A percentile compares a stretch with the other conserved stretches of the same genome.
These are phyloP conservation scores for Cercospora janseana DNA, from an alignment of 2,329 filamentous ascomycete species.

Conservation along the genomic window DNA sequence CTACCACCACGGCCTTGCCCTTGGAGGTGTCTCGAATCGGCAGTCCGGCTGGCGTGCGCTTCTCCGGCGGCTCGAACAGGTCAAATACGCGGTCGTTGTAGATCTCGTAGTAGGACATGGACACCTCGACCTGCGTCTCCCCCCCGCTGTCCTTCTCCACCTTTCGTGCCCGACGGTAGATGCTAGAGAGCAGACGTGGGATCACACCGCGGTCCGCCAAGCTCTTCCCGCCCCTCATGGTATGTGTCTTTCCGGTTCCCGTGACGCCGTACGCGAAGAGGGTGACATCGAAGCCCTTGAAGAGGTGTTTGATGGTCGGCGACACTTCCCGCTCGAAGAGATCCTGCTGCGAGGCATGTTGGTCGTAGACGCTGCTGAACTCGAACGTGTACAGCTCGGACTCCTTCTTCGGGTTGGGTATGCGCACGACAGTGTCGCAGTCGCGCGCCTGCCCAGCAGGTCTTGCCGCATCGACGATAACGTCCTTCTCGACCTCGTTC, in stretches of 20 bases:
- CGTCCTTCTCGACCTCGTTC: constrained; percentile 80
- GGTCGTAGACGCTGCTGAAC: constrained; percentile 90
- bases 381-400: constrained; percentile 88
- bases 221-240: constrained; percentile 68
- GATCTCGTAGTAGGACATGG: constrained; percentile 75
- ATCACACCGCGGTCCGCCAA: constrained; percentile 66
- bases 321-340: constrained; percentile 88
- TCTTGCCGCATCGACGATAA: constrained; percentile 71
- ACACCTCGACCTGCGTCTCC: constrained; percentile 74
- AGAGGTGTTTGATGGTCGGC: constrained; percentile 86
- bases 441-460: constrained; percentile 47
- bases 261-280: constrained; percentile 96
- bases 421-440: constrained; percentile 65
- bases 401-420: constrained; percentile 92
- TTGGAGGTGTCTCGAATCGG: constrained; percentile 89
- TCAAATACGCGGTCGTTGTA: constrained; percentile 97
- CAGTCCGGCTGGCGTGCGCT: constrained; percentile 78
- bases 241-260: constrained; percentile 96
- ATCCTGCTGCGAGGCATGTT: constrained; percentile 74
- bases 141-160: constrained; percentile 50
- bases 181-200: constrained; percentile 56
- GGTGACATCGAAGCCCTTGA: constrained; percentile 98
- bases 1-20: constrained; percentile 90
- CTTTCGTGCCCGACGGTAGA: constrained; percentile 66
- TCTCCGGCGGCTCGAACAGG: constrained; percentile 79